phyloP scores from a whole-genome alignment of 2,329 filamentous ascomycete species.

The Aspergillus sp. region DNA sequence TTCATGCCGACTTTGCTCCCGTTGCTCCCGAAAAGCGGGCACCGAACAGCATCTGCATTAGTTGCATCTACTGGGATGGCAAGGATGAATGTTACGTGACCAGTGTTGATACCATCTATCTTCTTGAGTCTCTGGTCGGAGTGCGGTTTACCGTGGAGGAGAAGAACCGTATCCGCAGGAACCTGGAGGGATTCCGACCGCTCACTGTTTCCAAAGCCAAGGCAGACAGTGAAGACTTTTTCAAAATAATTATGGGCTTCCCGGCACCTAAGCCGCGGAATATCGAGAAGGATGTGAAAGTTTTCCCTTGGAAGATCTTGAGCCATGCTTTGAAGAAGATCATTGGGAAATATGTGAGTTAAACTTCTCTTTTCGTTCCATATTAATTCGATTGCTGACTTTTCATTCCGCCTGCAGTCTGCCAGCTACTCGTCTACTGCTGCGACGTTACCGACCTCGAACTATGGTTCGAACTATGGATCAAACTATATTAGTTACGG shows the following conservation, averaged over 20 bases:
- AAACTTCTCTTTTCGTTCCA: constrained; percentile 4
- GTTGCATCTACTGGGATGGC: constrained; percentile 95
- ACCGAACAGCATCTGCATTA: constrained; percentile 83
- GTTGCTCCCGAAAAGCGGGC: constrained; percentile 71
- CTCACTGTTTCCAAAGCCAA: constrained; percentile 90
- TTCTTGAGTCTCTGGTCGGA: constrained; percentile 85
- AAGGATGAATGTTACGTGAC: constrained; percentile 88
- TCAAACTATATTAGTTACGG: constrained; percentile 35
- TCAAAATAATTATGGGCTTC: constrained; percentile 98
- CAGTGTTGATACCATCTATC: constrained; percentile 89
- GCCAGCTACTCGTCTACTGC: constrained; percentile 63
- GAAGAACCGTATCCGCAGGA: constrained; percentile 94
- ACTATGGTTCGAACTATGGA: constrained; percentile 8
- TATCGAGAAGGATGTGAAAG: constrained; percentile 98
- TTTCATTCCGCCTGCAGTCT: constrained; percentile 38
- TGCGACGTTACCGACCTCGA: constrained; percentile 33
- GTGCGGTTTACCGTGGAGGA: constrained; percentile 89
- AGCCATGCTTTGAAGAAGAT: constrained; percentile 89
- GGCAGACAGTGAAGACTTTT: constrained; percentile 88
- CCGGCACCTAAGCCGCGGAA: constrained; percentile 91
- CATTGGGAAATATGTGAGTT: constrained; percentile 83
- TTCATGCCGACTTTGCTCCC: constrained; percentile 70
- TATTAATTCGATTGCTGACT: constrained; percentile 18
- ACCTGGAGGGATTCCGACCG: constrained; percentile 88
- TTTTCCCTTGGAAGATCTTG: constrained; percentile 93